phyloP scores from a whole-genome alignment of 192 early-diverging fungal genomes.

The Mortierella alpina region DNA sequence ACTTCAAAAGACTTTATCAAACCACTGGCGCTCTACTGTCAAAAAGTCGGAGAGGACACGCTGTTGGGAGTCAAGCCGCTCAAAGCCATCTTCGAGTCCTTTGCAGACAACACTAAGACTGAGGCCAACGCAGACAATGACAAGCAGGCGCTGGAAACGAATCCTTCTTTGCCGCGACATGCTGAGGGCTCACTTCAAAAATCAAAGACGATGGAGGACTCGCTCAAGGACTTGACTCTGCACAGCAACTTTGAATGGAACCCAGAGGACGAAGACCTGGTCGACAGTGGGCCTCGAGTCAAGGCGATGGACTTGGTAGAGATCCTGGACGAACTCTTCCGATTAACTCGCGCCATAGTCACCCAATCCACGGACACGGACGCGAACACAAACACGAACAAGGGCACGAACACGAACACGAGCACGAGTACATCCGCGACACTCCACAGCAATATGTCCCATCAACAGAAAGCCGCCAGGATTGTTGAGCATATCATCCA shows the following conservation, averaged over 20 bases:
- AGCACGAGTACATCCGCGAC: not conserved
- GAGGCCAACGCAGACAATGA: not conserved
- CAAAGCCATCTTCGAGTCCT: conserved; percentile 42
- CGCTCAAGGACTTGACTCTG: conserved; percentile 28
- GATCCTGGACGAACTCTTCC: conserved; percentile 29
- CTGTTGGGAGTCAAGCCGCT: conserved; percentile 23
- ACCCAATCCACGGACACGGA: not conserved
- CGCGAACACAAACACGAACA: not conserved
- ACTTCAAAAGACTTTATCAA: conserved; percentile 35
- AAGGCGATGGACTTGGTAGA: conserved; percentile 38
- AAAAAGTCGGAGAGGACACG: conserved; percentile 8
- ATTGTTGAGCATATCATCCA: conserved; percentile 46
- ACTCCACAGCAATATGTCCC: not conserved
- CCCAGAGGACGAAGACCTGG: conserved; percentile 31
- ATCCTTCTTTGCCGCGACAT: not conserved
- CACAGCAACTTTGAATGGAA: conserved; percentile 43
- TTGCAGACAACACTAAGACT: conserved; percentile 7
- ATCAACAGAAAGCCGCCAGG: conserved; percentile 11
- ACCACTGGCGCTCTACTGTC: conserved; percentile 44
- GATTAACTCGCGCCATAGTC: conserved; percentile 21
- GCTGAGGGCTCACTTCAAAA: conserved; percentile 4
- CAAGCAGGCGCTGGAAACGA: not conserved
- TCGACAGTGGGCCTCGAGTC: conserved; percentile 20
- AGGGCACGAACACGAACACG: not conserved
- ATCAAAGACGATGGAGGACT: conserved; percentile 41